Conservation (phyloP, 2,329 filamentous ascomycete genomes). For the Ophiosphaerella korrae region DNA sequence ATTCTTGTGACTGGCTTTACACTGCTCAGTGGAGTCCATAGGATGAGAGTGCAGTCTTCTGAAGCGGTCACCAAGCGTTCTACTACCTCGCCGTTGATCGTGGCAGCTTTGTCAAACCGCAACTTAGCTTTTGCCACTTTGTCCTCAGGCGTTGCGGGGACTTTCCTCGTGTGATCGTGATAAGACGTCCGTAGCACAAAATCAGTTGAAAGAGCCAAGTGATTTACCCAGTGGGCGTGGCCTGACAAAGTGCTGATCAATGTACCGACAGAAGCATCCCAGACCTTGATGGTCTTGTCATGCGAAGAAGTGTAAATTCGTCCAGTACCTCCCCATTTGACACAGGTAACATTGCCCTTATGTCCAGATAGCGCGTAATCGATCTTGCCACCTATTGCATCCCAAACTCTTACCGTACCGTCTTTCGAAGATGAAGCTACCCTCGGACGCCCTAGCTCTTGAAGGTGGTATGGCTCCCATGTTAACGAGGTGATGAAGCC, state of each 20-base stretch:
- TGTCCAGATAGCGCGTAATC: slow-evolving; percentile 87
- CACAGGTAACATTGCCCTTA: slow-evolving; percentile 85
- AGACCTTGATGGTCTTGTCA: slow-evolving; percentile 91
- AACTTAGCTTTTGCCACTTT: slow-evolving; percentile 77
- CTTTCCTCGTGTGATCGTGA: slow-evolving; percentile 76
- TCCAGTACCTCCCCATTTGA: slow-evolving; percentile 92
- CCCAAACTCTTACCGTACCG: slow-evolving; percentile 84
- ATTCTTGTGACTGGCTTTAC: slow-evolving; percentile 87
- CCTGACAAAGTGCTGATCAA: slow-evolving; percentile 77
- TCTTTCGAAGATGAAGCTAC: slow-evolving; percentile 91
- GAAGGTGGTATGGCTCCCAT: slow-evolving; percentile 93
- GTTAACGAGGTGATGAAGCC: slow-evolving; percentile 88
- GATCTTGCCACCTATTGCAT: slow-evolving; percentile 75
- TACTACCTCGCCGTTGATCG: slow-evolving; percentile 73
- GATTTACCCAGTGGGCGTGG: slow-evolving; percentile 95
- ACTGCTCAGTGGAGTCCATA: slow-evolving; percentile 81
- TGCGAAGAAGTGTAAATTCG: slow-evolving; percentile 64
- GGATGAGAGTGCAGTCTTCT: slow-evolving; percentile 94
- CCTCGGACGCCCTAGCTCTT: slow-evolving; percentile 72
- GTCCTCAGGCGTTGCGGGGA: slow-evolving; percentile 71
- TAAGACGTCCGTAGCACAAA: slow-evolving; percentile 85
- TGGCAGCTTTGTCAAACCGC: slow-evolving; percentile 85
- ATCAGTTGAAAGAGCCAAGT: slow-evolving; percentile 90
- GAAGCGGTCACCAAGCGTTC: slow-evolving; percentile 89
- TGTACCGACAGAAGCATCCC: slow-evolving; percentile 80